Evolutionary conservation across 1,139 yeast genomes (phyloP).

Genomic region (Pichia sp.): DNA sequence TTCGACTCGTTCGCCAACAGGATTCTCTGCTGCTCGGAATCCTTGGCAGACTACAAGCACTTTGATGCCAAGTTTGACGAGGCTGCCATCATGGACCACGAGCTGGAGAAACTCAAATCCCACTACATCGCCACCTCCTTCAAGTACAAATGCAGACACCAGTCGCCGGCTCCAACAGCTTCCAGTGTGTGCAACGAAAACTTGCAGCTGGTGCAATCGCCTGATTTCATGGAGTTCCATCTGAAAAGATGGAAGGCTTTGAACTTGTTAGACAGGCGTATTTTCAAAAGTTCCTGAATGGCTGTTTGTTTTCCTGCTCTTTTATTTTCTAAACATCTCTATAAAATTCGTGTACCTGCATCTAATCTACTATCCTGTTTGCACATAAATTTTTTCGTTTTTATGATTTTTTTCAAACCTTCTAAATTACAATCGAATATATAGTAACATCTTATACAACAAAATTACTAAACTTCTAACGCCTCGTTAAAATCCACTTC

Average conservation of each 20-base stretch:
- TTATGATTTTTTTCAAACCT: background rate
- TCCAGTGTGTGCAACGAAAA: conserved; percentile 12
- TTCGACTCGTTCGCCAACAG: background rate
- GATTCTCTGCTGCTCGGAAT: conserved; percentile 15
- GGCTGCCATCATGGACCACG: conserved; percentile 13
- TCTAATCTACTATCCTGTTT: background rate
- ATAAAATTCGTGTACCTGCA: background rate
- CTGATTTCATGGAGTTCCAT: conserved; percentile 22
- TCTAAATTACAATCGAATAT: background rate
- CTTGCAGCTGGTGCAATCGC: conserved; percentile 19
- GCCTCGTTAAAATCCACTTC: conserved; percentile 38
- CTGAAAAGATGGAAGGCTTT: conserved; percentile 22
- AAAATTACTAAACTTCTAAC: background rate
- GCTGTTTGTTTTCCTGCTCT: background rate
- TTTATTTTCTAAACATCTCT: background rate
- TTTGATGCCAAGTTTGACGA: conserved; percentile 19
- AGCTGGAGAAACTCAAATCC: conserved; percentile 6
- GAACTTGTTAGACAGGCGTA: conserved; percentile 22
- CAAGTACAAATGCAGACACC: background rate
- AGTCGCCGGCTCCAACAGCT: background rate
- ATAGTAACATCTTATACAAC: background rate
- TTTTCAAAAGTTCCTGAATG: conserved; percentile 16
- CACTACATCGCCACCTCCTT: conserved; percentile 2
- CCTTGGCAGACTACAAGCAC: conserved; percentile 20
- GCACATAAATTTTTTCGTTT: background rate